Evolutionary conservation across 495 filamentous ascomycete species (phyloP), one percentile per base, ranked within the genome.

Genomic region (Xylaria longipes): DNA sequence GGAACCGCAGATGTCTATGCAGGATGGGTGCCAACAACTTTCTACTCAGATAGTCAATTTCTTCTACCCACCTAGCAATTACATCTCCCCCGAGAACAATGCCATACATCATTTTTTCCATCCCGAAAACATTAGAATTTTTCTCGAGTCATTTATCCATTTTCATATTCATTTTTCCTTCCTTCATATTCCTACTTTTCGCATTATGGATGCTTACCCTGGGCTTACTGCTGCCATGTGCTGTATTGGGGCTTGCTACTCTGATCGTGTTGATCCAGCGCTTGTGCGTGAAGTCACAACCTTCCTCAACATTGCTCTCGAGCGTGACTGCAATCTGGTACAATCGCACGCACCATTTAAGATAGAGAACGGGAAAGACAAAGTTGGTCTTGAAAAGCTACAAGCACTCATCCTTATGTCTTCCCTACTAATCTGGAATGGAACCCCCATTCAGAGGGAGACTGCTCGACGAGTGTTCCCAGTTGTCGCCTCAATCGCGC

Each of bases 151-250:
- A 20, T 92, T 89, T 78, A 86, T 82, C 68, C 87, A 90, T 76
- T 92, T 88, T 75, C 88, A 91, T 70, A 83, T 83, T 68, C 91
- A 92, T 78, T 90, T 91, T 78, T 86, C 91, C n/a, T 85, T 91
- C 72, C 82, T 93, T 17, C 91, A 93, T 72, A 82, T 90, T 72
- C 89, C 91, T 54, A 90, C 90, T 2, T 92, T 92, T 76, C 84
- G 88, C 68, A 84, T 89, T 41, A 79, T 85, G 64, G 83, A 85
- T n/a, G 84, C 87, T 48, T 88, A 88, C 75, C 84, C 88, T 58
- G 88, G 88, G 31, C 82, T 92, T 25, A 75, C 91, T 43, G 79
- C 91, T 20, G 83, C 85, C 25, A 89, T 92, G 84, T 85, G 92
- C 68, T 90, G 86, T 71, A 82, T 91, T 71, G 90, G 90, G 22